A percentile compares a stretch with the other conserved stretches of the same genome.
Evolutionary conservation across 768 basidiomycete genomes (phyloP).

Genomic region (Tephrocybe sp.): DNA sequence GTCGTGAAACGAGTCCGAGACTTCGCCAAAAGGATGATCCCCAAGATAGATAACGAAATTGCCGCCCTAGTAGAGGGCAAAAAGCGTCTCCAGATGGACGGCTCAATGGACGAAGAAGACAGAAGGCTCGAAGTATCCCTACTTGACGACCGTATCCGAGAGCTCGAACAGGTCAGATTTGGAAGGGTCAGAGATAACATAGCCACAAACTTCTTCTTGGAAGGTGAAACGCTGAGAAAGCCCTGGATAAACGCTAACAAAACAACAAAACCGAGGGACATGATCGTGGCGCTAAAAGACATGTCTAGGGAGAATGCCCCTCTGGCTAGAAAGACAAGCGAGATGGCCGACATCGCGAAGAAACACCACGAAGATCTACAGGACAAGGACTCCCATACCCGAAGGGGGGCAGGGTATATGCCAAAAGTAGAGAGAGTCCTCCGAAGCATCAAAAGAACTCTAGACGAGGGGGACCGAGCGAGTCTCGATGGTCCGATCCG

Average conservation of each 20-base stretch:
- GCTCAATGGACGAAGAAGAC: neutral
- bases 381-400: slow-evolving; percentile 1
- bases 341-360: slow-evolving; percentile 32
- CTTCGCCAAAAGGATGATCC: neutral
- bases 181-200: neutral
- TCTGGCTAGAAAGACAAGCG: slow-evolving; percentile 5
- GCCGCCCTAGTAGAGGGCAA: too few species aligned
- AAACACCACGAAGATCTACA: slow-evolving; percentile 29
- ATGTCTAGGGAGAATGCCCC: neutral
- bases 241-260: slow-evolving; percentile 19
- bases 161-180: neutral
- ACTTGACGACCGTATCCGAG: slow-evolving; percentile 4
- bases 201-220: slow-evolving; percentile 7
- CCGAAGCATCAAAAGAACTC: neutral
- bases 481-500: too few species aligned
- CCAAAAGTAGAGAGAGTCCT: neutral
- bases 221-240: slow-evolving; percentile 18
- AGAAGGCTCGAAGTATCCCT: neutral
- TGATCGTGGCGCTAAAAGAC: slow-evolving; percentile 13
- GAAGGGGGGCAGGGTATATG: slow-evolving; percentile 1
- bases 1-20: neutral
- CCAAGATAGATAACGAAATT: neutral
- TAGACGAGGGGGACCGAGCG: too few species aligned
- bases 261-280: slow-evolving; percentile 12
- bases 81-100: neutral